Conservation (phyloP, 306 rosid genomes). For the Vigna reflexopilosa region DNA sequence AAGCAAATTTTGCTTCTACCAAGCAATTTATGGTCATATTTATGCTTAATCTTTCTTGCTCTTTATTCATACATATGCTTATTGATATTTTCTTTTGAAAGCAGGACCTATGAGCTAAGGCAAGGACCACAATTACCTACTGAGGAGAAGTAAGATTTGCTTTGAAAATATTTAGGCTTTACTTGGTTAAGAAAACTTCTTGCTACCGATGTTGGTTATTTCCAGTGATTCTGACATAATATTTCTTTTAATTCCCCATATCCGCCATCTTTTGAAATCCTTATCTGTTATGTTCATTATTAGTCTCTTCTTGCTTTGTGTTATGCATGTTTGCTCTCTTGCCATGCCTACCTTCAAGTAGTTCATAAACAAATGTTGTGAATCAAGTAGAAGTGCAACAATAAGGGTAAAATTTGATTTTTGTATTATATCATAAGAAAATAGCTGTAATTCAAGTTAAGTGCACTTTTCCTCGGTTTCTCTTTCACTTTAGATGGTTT, state of each 20-base stretch:
- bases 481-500: constrained; percentile 32
- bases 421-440: constrained; percentile 14
- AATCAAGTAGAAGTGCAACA: constrained; percentile 29
- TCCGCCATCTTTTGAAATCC: background rate
- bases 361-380: constrained; percentile 23
- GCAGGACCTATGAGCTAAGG: constrained; percentile 58
- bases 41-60: constrained; percentile 17
- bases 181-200: constrained; percentile 32
- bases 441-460: background rate
- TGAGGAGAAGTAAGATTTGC: constrained; percentile 69
- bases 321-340: background rate
- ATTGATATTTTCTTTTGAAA: constrained; percentile 55
- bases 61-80: constrained; percentile 22
- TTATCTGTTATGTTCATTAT: background rate
- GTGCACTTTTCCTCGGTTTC: background rate
- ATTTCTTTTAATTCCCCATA: constrained; percentile 1
- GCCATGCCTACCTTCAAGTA: background rate
- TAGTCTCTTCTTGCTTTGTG: constrained; percentile 9
- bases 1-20: constrained; percentile 32
- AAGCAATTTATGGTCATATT: constrained; percentile 16
- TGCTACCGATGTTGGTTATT: constrained; percentile 23
- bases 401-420: background rate
- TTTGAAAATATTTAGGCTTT: constrained; percentile 39
- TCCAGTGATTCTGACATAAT: constrained; percentile 28
- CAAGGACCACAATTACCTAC: constrained; percentile 64